Evolutionary conservation across 441 rosid genomes (phyloP).

Genomic region (Aleurites moluccanus): DNA sequence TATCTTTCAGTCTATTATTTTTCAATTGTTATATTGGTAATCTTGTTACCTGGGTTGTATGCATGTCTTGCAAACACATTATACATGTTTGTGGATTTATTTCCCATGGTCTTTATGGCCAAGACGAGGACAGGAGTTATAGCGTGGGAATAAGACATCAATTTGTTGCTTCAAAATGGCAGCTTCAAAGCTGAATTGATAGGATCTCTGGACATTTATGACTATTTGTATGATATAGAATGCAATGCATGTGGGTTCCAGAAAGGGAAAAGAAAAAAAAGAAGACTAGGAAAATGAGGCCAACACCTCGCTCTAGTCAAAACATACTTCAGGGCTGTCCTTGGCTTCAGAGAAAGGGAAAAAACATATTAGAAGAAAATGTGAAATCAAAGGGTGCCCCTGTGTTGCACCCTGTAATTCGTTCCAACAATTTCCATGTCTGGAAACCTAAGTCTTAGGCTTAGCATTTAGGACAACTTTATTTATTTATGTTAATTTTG

Average conservation of each 20-base stretch:
- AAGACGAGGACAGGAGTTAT: not conserved
- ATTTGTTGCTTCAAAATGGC: slow-evolving; percentile 3
- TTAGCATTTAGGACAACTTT: not conserved
- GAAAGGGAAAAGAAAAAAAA: not conserved
- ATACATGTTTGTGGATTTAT: not conserved
- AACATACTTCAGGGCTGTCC: not conserved
- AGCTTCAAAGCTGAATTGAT: not conserved
- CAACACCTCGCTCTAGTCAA: not conserved
- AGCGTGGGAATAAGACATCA: not conserved
- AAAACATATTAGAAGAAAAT: not conserved
- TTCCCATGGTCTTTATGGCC: not conserved
- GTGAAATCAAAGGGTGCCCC: not conserved
- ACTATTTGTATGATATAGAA: not conserved
- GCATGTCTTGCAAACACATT: not conserved
- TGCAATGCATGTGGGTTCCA: not conserved
- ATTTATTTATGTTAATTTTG: not conserved
- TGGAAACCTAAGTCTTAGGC: not conserved
- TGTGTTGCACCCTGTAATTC: not conserved
- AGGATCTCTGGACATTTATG: not conserved
- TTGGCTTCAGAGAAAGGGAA: not conserved
- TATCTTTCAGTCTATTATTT: not conserved
- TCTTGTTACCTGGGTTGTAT: not conserved
- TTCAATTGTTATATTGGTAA: slow-evolving; percentile 2
- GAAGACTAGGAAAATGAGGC: not conserved
- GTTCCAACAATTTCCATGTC: not conserved